Conservation (phyloP, 2,329 filamentous ascomycete species). For the Pseudogymnoascus sp. region DNA sequence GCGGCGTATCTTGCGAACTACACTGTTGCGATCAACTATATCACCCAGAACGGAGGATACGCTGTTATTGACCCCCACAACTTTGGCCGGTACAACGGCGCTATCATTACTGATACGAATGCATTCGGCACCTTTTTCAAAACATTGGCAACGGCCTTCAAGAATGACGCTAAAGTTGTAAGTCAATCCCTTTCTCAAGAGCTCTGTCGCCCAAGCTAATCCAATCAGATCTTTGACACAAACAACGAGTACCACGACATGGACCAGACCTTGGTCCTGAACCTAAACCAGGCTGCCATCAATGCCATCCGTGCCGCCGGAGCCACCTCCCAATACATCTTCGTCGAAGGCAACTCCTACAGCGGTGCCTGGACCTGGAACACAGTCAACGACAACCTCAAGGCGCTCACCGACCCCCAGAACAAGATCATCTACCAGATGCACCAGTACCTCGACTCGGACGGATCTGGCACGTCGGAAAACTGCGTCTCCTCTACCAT, state of each 20-base stretch:
- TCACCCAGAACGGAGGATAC: conserved; percentile 37
- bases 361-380: conserved; percentile 44
- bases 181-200: conserved; percentile 25
- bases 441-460: conserved; percentile 55
- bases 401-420: conserved; percentile 44
- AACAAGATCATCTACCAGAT: conserved; percentile 53
- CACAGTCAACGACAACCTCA: conserved; percentile 34
- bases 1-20: conserved; percentile 37
- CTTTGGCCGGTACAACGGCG: conserved; percentile 41
- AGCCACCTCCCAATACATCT: conserved; percentile 48
- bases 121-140: conserved; percentile 37
- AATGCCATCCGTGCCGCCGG: conserved; percentile 36
- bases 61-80: conserved; percentile 45
- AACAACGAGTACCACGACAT: conserved; percentile 41
- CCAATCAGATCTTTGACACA: conserved; percentile 31
- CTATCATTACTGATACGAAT: conserved; percentile 30
- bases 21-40: conserved; percentile 34
- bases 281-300: conserved; percentile 40
- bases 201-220: conserved; percentile 24
- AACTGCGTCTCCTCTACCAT: conserved; percentile 47
- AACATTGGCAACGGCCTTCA: conserved; percentile 33
- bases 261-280: conserved; percentile 32
- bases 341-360: conserved; percentile 49
- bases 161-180: conserved; percentile 32
- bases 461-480: conserved; percentile 44